These are phyloP conservation scores for Botrytis galanthina DNA, from an alignment of 2,329 filamentous ascomycete genomes.

Conservation along the genomic window DNA sequence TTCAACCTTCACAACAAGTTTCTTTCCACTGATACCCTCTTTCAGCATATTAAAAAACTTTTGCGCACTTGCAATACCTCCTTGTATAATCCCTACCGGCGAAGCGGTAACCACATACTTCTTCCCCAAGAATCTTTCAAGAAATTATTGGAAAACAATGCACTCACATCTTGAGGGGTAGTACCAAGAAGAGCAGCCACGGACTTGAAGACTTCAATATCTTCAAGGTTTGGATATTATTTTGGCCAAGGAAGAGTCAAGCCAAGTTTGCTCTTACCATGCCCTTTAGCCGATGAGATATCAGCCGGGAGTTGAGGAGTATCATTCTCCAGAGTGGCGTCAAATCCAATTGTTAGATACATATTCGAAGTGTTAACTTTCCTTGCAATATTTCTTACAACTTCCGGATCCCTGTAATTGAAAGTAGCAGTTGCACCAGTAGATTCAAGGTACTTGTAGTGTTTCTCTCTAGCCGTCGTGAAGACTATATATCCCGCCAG, in stretches of 20 bases:
- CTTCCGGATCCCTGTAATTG: conserved; percentile 39
- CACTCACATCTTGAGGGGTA: conserved; percentile 21
- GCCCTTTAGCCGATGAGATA: conserved; percentile 12
- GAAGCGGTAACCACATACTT: conserved; percentile 23
- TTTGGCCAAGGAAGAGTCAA: conserved; percentile 17
- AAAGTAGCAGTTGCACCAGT: conserved; percentile 45
- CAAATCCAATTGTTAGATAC: conserved; percentile 21
- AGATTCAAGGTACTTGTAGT: conserved; percentile 39
- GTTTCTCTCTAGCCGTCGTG: conserved; percentile 38
- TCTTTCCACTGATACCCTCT: conserved; percentile 28
- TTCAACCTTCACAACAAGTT: conserved; percentile 24
- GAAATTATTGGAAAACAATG: conserved; percentile 27
- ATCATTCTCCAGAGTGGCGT: conserved; percentile 20
- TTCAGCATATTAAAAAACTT: conserved; percentile 23
- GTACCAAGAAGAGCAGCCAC: neutral
- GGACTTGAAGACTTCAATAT: conserved; percentile 19
- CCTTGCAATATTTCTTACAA: conserved; percentile 21
- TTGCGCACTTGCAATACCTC: conserved; percentile 22
- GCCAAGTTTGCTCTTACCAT: conserved; percentile 20
- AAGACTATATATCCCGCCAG: conserved; percentile 44
- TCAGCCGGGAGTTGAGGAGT: conserved; percentile 16
- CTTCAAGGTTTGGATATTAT: conserved; percentile 11
- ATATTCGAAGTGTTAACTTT: conserved; percentile 17
- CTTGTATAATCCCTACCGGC: conserved; percentile 24
- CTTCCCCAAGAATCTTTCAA: conserved; percentile 21